These are phyloP conservation scores for Emergomyces orientalis DNA, from an alignment of 2,329 filamentous ascomycete genomes.

Conservation along the genomic window DNA sequence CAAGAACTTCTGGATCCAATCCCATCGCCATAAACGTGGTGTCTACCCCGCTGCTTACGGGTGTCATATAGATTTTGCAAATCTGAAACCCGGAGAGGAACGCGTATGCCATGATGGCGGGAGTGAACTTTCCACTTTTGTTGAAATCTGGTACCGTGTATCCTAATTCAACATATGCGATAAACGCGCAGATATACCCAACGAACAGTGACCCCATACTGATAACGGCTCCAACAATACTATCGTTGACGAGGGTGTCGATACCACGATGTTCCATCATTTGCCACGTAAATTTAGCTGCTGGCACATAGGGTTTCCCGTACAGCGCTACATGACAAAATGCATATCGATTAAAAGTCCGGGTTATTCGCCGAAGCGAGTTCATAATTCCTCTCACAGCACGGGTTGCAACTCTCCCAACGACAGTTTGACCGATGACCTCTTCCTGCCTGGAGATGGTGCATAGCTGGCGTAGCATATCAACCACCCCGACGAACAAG, in stretches of 20 bases:
- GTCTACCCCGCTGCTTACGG: slow-evolving; percentile 77
- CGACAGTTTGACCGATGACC: slow-evolving; percentile 57
- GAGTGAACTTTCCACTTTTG: slow-evolving; percentile 54
- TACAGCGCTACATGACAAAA: slow-evolving; percentile 91
- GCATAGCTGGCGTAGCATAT: slow-evolving; percentile 71
- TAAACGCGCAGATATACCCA: slow-evolving; percentile 67
- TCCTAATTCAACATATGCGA: slow-evolving; percentile 78
- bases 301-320: slow-evolving; percentile 75
- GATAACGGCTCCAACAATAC: slow-evolving; percentile 62
- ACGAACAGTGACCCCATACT: slow-evolving; percentile 76
- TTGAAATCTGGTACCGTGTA: slow-evolving; percentile 79
- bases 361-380: slow-evolving; percentile 72
- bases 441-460: slow-evolving; percentile 63
- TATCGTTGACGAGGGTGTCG: slow-evolving; percentile 83
- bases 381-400: slow-evolving; percentile 66
- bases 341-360: slow-evolving; percentile 85
- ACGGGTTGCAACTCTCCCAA: slow-evolving; percentile 61
- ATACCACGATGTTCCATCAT: slow-evolving; percentile 91
- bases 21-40: slow-evolving; percentile 78
- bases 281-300: slow-evolving; percentile 80
- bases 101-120: slow-evolving; percentile 70
- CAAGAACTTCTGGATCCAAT: slow-evolving; percentile 59
- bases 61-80: slow-evolving; percentile 80
- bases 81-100: slow-evolving; percentile 89
- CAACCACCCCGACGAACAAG: slow-evolving; percentile 76